Evolutionary conservation across 2,329 filamentous ascomycete species (phyloP).

Genomic region (Ophiosphaerella herpotricha): DNA sequence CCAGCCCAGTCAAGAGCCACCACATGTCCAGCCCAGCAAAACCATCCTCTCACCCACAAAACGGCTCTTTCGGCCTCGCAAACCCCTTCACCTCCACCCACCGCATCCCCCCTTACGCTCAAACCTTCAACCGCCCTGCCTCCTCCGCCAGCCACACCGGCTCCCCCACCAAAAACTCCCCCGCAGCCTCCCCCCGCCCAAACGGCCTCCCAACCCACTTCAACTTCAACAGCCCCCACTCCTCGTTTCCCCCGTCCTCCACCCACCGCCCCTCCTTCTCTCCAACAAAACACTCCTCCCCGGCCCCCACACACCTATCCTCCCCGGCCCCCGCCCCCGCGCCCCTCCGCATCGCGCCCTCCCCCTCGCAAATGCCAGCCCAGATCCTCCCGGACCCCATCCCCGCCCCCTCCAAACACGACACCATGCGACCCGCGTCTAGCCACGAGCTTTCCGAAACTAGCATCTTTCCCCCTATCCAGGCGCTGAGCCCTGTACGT

Average conservation of each 20-base stretch:
- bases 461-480: constrained; percentile 62
- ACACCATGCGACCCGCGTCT: constrained; percentile 38
- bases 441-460: constrained; percentile 42
- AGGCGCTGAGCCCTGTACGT: constrained; percentile 63
- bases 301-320: constrained; percentile 33
- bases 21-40: constrained; percentile 12
- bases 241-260: constrained; percentile 49
- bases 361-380: constrained; percentile 37
- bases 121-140: constrained; percentile 38
- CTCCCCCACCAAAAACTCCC: constrained; percentile 44
- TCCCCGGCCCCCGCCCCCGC: constrained; percentile 34
- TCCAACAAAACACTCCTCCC: constrained; percentile 46
- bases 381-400: constrained; percentile 42
- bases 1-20: constrained; percentile 34
- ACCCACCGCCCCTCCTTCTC: constrained; percentile 42
- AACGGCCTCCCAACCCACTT: constrained; percentile 38
- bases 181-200: constrained; percentile 41
- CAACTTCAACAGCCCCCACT: constrained; percentile 51
- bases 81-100: constrained; percentile 29
- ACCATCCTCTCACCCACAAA: constrained; percentile 26
- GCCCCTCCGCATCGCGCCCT: constrained; percentile 32
- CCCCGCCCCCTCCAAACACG: constrained; percentile 55
- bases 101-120: constrained; percentile 22
- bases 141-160: constrained; percentile 33
- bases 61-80: constrained; percentile 31